Conservation (phyloP, 2,329 filamentous ascomycete genomes). For the Endothia cerciana region DNA sequence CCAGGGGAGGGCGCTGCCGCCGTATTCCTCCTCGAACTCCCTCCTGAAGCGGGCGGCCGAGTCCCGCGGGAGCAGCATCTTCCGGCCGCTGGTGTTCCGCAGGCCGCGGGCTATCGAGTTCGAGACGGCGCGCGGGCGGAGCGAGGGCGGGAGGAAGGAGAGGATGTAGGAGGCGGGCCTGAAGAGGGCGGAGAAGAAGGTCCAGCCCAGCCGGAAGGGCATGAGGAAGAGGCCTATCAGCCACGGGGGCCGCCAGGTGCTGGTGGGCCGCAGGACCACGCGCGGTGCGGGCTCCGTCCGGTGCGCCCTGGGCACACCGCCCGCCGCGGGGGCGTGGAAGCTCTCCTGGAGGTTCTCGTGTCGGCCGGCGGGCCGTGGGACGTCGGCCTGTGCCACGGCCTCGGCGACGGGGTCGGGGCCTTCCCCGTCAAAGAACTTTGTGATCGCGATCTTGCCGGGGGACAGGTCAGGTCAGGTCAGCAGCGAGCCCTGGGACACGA, state of each 20-base stretch:
- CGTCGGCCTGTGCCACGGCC: constrained; percentile 66
- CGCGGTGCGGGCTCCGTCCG: constrained; percentile 74
- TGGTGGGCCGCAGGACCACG: constrained; percentile 77
- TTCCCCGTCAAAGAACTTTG: constrained; percentile 98
- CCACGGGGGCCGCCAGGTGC: constrained; percentile 72
- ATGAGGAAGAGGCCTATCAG: constrained; percentile 78
- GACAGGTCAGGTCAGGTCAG: neutral
- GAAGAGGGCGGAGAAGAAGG: constrained; percentile 69
- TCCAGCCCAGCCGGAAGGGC: constrained; percentile 76
- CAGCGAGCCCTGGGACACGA: neutral
- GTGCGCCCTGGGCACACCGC: constrained; percentile 38
- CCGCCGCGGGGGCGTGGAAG: constrained; percentile 45
- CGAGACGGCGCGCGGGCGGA: constrained; percentile 59
- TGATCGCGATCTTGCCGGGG: constrained; percentile 77
- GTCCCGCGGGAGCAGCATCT: constrained; percentile 81
- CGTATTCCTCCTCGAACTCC: constrained; percentile 95
- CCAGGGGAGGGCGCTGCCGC: constrained; percentile 72
- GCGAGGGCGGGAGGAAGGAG: constrained; percentile 74
- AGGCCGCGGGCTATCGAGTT: constrained; percentile 56
- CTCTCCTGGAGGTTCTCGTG: constrained; percentile 76
- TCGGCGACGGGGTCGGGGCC: constrained; percentile 80
- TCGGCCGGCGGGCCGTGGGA: constrained; percentile 65
- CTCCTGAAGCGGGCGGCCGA: constrained; percentile 86
- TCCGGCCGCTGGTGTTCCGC: constrained; percentile 68
- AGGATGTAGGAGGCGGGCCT: constrained; percentile 77